Conservation (phyloP, 192 early-diverging fungal species). For the Entomortierella parvispora region DNA sequence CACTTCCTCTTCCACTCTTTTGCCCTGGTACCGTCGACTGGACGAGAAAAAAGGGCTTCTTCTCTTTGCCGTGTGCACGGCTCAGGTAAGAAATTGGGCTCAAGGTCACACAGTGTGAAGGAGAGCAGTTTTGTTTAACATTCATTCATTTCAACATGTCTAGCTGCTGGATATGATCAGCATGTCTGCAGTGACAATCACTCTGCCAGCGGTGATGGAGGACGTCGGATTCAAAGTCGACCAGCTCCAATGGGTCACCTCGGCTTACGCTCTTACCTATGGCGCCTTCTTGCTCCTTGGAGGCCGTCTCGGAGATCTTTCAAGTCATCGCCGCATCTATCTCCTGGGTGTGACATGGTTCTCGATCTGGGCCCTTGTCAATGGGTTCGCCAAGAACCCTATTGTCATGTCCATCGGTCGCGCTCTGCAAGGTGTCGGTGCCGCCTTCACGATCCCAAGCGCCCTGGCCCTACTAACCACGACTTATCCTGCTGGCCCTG, state of each 20-base stretch:
- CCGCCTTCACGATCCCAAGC: constrained; percentile 39
- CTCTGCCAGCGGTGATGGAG: constrained; percentile 13
- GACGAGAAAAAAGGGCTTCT: not conserved
- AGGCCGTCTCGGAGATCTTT: constrained; percentile 37
- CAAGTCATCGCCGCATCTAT: constrained; percentile 31
- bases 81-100: constrained; percentile 7
- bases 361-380: constrained; percentile 22
- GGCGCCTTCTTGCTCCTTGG: constrained; percentile 32
- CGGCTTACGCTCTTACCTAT: constrained; percentile 34
- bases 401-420: constrained; percentile 38
- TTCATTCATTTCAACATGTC: not conserved
- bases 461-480: constrained; percentile 33
- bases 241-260: constrained; percentile 32
- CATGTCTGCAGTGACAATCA: constrained; percentile 21
- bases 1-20: not conserved
- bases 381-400: constrained; percentile 20
- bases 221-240: constrained; percentile 18
- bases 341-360: constrained; percentile 18
- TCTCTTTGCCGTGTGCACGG: not conserved
- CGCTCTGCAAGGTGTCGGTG: constrained; percentile 37
- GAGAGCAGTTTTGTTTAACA: not conserved
- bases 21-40: constrained; percentile 4
- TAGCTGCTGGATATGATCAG: constrained; percentile 34
- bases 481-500: constrained; percentile 13
- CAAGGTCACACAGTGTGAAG: too few relatives aligned